Percentiles rank a stretch among this genome's conserved stretches.
These are phyloP conservation scores for Hymenoscyphus fructigenus DNA, from an alignment of 2,329 filamentous ascomycete species.

Conservation along the genomic window DNA sequence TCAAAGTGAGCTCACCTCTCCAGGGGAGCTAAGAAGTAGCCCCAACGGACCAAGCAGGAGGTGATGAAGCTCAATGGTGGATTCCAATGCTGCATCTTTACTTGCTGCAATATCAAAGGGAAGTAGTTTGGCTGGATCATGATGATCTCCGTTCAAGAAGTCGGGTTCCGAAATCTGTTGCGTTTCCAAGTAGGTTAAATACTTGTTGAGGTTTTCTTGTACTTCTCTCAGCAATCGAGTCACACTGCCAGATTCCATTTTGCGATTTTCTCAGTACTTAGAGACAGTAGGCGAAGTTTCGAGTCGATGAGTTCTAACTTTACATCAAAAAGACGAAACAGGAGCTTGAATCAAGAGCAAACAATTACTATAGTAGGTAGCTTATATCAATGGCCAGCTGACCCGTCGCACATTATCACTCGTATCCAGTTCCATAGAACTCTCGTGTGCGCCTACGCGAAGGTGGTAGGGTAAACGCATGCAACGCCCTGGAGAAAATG, in stretches of 20 bases:
- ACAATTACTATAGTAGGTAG: too few species aligned
- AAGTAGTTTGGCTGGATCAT: neutral
- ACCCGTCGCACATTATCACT: too few species aligned
- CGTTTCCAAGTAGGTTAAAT: neutral
- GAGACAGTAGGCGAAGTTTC: too few species aligned
- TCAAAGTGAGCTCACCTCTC: neutral
- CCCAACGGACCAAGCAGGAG: neutral
- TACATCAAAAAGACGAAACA: too few species aligned
- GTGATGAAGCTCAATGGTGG: neutral
- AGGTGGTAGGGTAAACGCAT: too few species aligned
- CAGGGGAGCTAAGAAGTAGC: neutral
- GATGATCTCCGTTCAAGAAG: neutral
- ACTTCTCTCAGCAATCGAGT: neutral
- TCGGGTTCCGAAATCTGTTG: neutral
- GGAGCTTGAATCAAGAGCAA: too few species aligned
- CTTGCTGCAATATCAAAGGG: neutral
- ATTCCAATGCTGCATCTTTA: neutral
- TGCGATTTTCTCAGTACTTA: too few species aligned
- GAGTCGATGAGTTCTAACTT: too few species aligned
- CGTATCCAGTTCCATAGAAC: too few species aligned
- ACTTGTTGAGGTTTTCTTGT: neutral
- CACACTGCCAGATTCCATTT: neutral
- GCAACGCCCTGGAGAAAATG: too few species aligned
- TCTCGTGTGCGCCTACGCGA: too few species aligned
- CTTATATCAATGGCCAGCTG: too few species aligned